Evolutionary conservation across 306 rosid genomes (phyloP), one percentile per base, ranked within the genome.

Genomic region (Purshia tridentata): DNA sequence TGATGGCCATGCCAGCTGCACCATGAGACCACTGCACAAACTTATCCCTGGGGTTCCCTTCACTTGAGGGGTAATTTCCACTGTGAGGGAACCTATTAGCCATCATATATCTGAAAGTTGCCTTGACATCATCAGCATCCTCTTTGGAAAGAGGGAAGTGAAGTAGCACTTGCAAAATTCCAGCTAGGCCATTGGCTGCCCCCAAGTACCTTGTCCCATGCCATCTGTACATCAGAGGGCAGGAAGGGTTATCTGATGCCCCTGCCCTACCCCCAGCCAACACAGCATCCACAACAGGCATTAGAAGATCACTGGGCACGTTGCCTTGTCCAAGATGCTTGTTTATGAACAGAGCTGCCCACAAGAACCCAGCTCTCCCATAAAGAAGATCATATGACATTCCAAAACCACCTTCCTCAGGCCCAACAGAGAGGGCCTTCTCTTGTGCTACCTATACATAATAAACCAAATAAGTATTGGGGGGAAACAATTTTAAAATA

Each of bases 381-480:
- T 89, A 84, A 1, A 89, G 88, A 69, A 93, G 96, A 79, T 93
- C 98, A 61, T 93, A 93, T 46, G 98, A 93, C 98, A 93, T 91
- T 61, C 98, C 97, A 39, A 93, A 89, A 66, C 98, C 98, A n/a
- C 98, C 98, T 84, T 93, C 98, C 70, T 93, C 96, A 0, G 97
- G 93, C 76, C 98, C 98, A 67, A 86, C 81, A 2, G 98, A 91
- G 3, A 93, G 83, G 18, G 96, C 96, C 76, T 81, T 82, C 86
- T 93, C 98, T 67, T 84, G 84, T 47, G 92, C 93, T 3, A 89
- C 84, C 98, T 90, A 13, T 35, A 47, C 41, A 75, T 72, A 56
- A 62, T 63, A 4, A 75, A 49, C 42, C 50, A 37, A 18, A 41
- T 35, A 49, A 37, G 71, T 23, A 5, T 48, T 39, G 8, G 6